These are phyloP conservation scores for Panaeolus cyanescens DNA, from an alignment of 768 basidiomycete species.

Conservation along the genomic window DNA sequence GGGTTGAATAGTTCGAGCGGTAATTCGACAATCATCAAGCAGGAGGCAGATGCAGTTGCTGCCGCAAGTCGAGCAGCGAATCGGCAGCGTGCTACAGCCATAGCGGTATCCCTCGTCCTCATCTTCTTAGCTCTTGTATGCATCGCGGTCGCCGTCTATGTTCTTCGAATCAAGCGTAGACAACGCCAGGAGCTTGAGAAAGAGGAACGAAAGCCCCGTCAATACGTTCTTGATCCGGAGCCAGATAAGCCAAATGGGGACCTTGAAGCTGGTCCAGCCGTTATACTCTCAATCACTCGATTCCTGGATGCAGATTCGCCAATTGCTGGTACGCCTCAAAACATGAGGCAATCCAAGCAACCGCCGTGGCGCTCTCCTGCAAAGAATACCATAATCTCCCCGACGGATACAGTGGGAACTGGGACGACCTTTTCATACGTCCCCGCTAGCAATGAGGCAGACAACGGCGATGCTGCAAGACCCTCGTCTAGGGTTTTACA, in stretches of 20 bases:
- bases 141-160: neutral
- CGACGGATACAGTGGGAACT: neutral
- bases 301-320: neutral
- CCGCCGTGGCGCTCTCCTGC: neutral
- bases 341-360: neutral
- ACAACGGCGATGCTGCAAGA: neutral
- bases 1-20: constrained; percentile 30
- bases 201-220: neutral
- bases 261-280: neutral
- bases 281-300: neutral
- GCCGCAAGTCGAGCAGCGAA: neutral
- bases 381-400: neutral
- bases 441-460: neutral
- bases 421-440: neutral
- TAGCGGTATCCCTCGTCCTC: constrained; percentile 13
- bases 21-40: constrained; percentile 9
- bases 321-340: neutral
- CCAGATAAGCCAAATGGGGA: neutral
- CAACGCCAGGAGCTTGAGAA: neutral
- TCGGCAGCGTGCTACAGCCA: constrained; percentile 7
- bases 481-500: neutral
- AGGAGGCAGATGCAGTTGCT: constrained; percentile 6
- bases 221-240: neutral
- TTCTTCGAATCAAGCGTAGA: neutral
- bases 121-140: neutral